Percentiles rank a stretch among this genome's conserved stretches.
Conservation (phyloP, 495 filamentous ascomycete species). For the Cairneyella variabilis region DNA sequence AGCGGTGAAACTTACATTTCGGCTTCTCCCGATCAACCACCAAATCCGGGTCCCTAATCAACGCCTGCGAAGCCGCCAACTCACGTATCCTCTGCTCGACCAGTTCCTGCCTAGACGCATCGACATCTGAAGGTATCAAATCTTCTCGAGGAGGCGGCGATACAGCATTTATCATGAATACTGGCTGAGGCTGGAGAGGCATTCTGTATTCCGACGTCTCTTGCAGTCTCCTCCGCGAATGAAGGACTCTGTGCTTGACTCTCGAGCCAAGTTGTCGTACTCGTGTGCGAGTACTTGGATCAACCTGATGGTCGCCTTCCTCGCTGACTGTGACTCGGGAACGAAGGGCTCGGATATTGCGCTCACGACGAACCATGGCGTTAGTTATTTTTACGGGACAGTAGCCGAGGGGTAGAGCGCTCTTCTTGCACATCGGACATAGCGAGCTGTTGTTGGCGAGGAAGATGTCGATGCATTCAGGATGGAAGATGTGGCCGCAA, state of each 20-base stretch:
- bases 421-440: conserved; percentile 84
- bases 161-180: conserved; percentile 4
- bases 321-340: conserved; percentile 21
- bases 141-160: neutral
- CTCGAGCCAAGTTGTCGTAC: too few relatives aligned
- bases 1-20: conserved; percentile 13
- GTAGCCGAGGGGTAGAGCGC: conserved; percentile 61
- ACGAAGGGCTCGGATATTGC: conserved; percentile 45
- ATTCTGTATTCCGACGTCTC: neutral
- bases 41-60: conserved; percentile 17
- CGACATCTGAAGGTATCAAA: neutral
- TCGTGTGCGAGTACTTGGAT: too few relatives aligned
- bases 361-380: conserved; percentile 73
- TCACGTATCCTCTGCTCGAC: conserved; percentile 17
- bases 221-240: too few relatives aligned
- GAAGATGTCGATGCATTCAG: conserved; percentile 81
- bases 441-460: conserved; percentile 66
- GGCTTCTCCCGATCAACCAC: conserved; percentile 2
- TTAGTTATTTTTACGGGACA: conserved; percentile 72
- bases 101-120: conserved; percentile 5
- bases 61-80: conserved; percentile 1
- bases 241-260: too few relatives aligned
- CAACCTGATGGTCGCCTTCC: too few relatives aligned
- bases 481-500: conserved; percentile 89
- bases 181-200: conserved; percentile 9